Base-by-base conservation (phyloP, 192 early-diverging fungal species). In the Backusella westeae region DNA sequence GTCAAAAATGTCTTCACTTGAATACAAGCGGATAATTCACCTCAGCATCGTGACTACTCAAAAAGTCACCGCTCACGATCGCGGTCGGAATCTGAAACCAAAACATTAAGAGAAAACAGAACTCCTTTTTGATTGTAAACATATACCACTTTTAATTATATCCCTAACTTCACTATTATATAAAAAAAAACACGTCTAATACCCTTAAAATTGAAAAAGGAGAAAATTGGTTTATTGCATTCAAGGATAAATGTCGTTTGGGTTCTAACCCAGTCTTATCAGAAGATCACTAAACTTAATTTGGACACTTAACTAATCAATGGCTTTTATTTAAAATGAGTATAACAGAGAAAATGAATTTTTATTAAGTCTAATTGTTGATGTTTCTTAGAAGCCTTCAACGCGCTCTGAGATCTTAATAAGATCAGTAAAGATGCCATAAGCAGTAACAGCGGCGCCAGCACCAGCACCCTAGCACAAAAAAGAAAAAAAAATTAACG, bases 381-480 rank as follows among this genome's bases (percentile, higher is more conserved):
- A 9, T 53, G 0, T 19, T 53, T 72, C 23, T 73, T 73, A 73
- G 59, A 39, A 74, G 2, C 72, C 72, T 78, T 79, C 77, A 14
- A 80, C 82, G 41, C 92, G 90, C 76, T 92, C 93, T 39, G 86
- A 86, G 63, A 97, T 93, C 89, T 95, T 97, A 71, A 99, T 85
- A 34, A 98, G 75, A 82, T 99, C 97, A 19, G 93, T 90, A 81
- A 95, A 97, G 80, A 99, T 96, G 38, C 98, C 98, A 89, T 96
- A 98, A 5, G 98, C 96, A 42, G 98, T 99, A 70, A 99, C 98
- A 23, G 93, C 96, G 34, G 94, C 95, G 10, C 98, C 98, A 29
- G 98, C 98, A 19, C 98, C 98, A 71, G 94, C 90, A 66, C 77
- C 77, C 65, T 69, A 38, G n/a, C 5, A 38, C 36, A 38, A 38